Base-by-base conservation (phyloP, 2,329 filamentous ascomycete genomes). In the Penicillium paneum region DNA sequence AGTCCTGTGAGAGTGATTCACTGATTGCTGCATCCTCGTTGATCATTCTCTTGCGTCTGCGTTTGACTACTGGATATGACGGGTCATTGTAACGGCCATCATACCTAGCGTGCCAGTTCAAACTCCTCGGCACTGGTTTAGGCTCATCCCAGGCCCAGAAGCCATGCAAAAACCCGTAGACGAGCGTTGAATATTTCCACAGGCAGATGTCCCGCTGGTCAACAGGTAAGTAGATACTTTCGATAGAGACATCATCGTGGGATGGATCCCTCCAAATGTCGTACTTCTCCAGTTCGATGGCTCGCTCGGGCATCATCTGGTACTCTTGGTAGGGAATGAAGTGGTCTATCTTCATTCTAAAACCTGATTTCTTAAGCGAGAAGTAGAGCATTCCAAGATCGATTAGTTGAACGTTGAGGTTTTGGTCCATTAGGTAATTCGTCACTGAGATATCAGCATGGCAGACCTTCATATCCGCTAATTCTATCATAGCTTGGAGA, bases 141-240 rank as follows among this genome's bases (percentile, higher is more conserved):
- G 55, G 58, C 13, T 59, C 52, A 40, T 71, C 69, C 70, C 70
- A 72, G 8, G 70, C 67, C 32, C 63, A 64, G 54, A 63, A 69
- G 8, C 69, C 70, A 39, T 72, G 70, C 6, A 72, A 54, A 28
- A 72, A 58, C 3, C 67, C 64, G 52, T 67, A 71, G 11, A 66
- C 48, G 3, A 67, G 51, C 5, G 57, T 59, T 17, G 61, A 67
- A 42, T 66, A 65, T 43, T 67, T 65, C 69, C 69, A 72, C 15
- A 69, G 17, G 15, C 56, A 31, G 2, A 52, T 35, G 3, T 54
- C 32, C 8, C 64, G 63, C 5, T 47, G 6, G 36, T 71, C 68
- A 31, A 63, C 52, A 46, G 26, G 31, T 26, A 54, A 29, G 42
- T 36, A 11, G 12, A 45, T 5, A 2, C 10, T 42, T 32, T 12